These are phyloP conservation scores for Meripilus lineatus DNA, from an alignment of 1,284 basidiomycete species.

Conservation along the genomic window DNA sequence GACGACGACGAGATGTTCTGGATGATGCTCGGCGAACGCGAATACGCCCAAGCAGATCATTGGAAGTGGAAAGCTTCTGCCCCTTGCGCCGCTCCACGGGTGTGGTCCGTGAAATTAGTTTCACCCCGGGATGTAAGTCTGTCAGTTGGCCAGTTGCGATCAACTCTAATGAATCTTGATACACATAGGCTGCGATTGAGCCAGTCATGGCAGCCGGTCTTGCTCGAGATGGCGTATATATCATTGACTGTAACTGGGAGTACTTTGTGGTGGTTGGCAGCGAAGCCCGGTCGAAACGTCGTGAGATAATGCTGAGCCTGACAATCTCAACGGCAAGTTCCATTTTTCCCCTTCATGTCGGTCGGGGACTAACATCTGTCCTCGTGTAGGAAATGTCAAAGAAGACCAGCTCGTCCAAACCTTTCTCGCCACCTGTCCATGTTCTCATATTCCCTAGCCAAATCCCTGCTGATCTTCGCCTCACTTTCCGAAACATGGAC, in stretches of 20 bases:
- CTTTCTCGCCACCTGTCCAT: constrained; percentile 68
- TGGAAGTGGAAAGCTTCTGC: constrained; percentile 62
- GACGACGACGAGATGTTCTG: constrained; percentile 75
- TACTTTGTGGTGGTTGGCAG: constrained; percentile 70
- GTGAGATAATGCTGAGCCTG: constrained; percentile 58
- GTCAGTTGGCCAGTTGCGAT: not conserved
- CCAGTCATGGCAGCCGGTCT: too few species aligned
- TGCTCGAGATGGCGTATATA: constrained; percentile 40
- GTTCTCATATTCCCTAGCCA: constrained; percentile 66
- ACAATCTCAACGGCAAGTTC: constrained; percentile 46
- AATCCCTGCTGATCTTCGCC: constrained; percentile 61
- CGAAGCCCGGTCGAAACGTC: constrained; percentile 51
- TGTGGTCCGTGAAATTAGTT: constrained; percentile 16
- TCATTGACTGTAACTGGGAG: constrained; percentile 74
- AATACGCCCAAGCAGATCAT: constrained; percentile 71
- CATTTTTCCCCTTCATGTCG: not conserved
- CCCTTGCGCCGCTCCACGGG: constrained; percentile 33
- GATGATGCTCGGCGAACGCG: constrained; percentile 71
- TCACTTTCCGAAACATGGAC: constrained; percentile 63
- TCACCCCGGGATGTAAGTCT: not conserved
- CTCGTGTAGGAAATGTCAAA: constrained; percentile 46
- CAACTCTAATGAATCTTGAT: too few species aligned
- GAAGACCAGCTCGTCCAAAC: constrained; percentile 44
- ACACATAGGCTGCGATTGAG: too few species aligned
- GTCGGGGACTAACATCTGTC: constrained; percentile 2